Base-by-base conservation (phyloP, 176 grass and related monocot genomes). In the Thinopyrum elongatum region DNA sequence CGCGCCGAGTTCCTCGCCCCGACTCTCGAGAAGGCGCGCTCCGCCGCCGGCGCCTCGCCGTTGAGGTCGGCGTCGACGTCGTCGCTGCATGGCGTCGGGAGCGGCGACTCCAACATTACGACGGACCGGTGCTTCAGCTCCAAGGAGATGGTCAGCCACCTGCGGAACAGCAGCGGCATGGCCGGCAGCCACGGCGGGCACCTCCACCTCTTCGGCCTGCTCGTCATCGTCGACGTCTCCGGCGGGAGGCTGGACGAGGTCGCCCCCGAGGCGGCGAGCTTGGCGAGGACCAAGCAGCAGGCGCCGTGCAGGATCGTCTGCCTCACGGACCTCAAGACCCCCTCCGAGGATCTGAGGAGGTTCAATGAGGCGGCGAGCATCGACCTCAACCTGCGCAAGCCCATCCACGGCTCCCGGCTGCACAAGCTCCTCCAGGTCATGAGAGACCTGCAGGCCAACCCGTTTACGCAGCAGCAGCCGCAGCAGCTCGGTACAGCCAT, bases 401-500 rank as follows among this genome's bases (percentile, higher is more conserved):
- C 95, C 5, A 77, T 94, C 71, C 95, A 95, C 22, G 90, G 92
- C 16, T 91, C 95, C 64, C 88, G 90, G 27, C 38, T 97, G 16
- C 80, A 81, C 29, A 44, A 69, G 11, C 75, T 90, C 15, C 44
- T 90, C 1, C 33, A 7, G 80, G n/a, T n/a, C 34, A 39, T 87
- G 80, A 80, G 46, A 35, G 89, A 90, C 7, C 74, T 87, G 8
- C 89, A 90, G 51, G 44, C 3, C 11, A 83, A 67, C 42, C 41
- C 81, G 26, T 75, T 75, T 17, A 27, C 6, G 30, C 67, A 19
- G 14, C 80, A 44, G 4, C 7, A 7, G 3, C 34, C 67, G 13
- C 44, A 70, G 15, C 85, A 80, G 28, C 35, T 51, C 59, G 36
- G 81, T 8, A 63, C 25, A 7, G 64, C 21, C 34, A 19, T 81